Conservation (phyloP, 108 stramenopile genomes). For the Poteriospumella lacustris region DNA sequence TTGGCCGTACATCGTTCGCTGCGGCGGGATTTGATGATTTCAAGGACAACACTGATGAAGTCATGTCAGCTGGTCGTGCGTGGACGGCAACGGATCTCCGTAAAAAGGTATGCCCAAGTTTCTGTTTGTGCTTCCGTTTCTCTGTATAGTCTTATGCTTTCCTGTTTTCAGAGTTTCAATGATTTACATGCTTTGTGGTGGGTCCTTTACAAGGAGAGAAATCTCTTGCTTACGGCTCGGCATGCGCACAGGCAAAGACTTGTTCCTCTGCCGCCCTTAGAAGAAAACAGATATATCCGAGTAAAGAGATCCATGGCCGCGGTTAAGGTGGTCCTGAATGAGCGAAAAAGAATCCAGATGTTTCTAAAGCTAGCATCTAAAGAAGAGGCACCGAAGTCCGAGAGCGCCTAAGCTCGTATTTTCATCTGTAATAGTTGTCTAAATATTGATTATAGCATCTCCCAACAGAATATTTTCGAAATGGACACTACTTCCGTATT, state of each 20-base stretch:
- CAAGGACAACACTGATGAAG: slow-evolving; percentile 30
- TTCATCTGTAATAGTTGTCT: no score
- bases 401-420: no score
- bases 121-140: background rate
- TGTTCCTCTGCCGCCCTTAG: slow-evolving; percentile 40
- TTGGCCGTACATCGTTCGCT: no score
- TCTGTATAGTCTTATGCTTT: background rate
- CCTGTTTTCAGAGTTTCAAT: slow-evolving; percentile 60
- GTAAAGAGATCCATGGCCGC: slow-evolving; percentile 48
- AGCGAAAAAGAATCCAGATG: slow-evolving; percentile 39
- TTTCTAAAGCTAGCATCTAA: no score
- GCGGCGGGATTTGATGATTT: slow-evolving; percentile 51
- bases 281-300: slow-evolving; percentile 16
- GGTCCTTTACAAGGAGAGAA: slow-evolving; percentile 81
- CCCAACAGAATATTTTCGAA: no score
- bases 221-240: slow-evolving; percentile 68
- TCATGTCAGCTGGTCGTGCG: slow-evolving; percentile 33
- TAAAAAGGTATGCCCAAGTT: slow-evolving; percentile 41
- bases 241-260: slow-evolving; percentile 64
- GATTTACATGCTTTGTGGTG: slow-evolving; percentile 84
- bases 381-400: no score
- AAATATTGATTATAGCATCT: no score
- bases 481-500: no score
- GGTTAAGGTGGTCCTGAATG: slow-evolving; percentile 41
- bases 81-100: slow-evolving; percentile 54